Percentiles rank a stretch among this genome's conserved stretches.
Conservation (phyloP, 2,329 filamentous ascomycete genomes). For the Magnaporthales sp. region DNA sequence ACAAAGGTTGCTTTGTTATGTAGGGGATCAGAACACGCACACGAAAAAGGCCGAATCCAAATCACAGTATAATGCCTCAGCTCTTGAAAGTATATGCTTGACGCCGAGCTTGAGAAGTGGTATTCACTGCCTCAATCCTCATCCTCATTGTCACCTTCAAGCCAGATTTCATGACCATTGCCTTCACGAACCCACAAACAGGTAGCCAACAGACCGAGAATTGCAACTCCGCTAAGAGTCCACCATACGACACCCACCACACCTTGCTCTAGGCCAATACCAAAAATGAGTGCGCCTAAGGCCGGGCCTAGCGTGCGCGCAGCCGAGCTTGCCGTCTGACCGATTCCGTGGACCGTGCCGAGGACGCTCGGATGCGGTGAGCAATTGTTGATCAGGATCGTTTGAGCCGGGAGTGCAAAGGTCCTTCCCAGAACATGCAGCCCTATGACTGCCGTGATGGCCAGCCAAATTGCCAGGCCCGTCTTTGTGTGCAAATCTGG, state of each 20-base stretch:
- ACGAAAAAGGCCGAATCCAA: background rate
- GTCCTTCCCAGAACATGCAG: constrained; percentile 67
- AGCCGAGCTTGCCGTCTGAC: constrained; percentile 49
- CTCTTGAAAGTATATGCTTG: background rate
- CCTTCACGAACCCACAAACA: constrained; percentile 47
- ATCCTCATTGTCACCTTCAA: constrained; percentile 51
- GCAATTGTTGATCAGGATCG: constrained; percentile 53
- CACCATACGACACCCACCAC: constrained; percentile 52
- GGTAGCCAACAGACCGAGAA: constrained; percentile 40
- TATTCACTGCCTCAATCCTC: background rate
- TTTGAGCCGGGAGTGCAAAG: constrained; percentile 51
- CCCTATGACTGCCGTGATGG: constrained; percentile 52
- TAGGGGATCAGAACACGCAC: background rate
- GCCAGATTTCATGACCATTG: constrained; percentile 55
- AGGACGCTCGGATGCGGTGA: constrained; percentile 49
- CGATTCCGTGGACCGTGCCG: constrained; percentile 47
- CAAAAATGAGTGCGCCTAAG: constrained; percentile 52
- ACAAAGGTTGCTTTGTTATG: background rate
- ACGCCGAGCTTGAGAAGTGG: background rate
- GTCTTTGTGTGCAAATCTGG: constrained; percentile 41
- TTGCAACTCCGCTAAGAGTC: constrained; percentile 40
- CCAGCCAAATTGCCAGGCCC: constrained; percentile 53
- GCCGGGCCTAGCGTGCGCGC: constrained; percentile 53
- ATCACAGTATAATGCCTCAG: background rate
- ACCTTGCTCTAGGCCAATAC: constrained; percentile 45